Percentiles rank a stretch among this genome's conserved stretches.
Conservation (phyloP, 495 filamentous ascomycete genomes). For the Penicillium egyptiacum region DNA sequence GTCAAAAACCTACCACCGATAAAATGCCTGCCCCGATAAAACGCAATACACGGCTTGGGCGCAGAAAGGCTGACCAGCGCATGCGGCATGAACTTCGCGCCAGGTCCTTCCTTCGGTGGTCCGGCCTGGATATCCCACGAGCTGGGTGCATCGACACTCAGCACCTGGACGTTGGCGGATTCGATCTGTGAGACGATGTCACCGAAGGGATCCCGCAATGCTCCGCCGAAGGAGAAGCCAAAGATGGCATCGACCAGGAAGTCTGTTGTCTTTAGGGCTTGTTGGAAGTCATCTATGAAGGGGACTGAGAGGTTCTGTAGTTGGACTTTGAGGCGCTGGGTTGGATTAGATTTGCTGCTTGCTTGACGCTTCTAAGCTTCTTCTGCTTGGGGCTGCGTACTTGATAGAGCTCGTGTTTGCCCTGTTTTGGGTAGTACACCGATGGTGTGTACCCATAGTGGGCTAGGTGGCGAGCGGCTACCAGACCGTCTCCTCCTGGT, state of each 20-base stretch:
- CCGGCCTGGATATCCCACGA: constrained; percentile 91
- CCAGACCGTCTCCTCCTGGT: constrained; percentile 86
- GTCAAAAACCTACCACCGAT: constrained; percentile 87
- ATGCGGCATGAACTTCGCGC: constrained; percentile 73
- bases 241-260: constrained; percentile 94
- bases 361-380: not conserved
- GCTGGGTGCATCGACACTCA: constrained; percentile 87
- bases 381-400: constrained; percentile 35
- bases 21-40: constrained; percentile 83
- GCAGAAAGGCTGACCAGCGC: constrained; percentile 87
- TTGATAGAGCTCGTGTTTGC: constrained; percentile 86
- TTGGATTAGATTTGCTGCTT: not conserved
- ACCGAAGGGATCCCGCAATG: constrained; percentile 86
- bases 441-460: constrained; percentile 91
- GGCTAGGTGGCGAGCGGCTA: constrained; percentile 89
- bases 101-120: constrained; percentile 75
- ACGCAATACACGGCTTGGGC: constrained; percentile 87
- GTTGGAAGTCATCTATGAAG: constrained; percentile 77
- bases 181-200: constrained; percentile 75
- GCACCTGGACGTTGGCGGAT: constrained; percentile 69
- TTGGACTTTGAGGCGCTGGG: constrained; percentile 76
- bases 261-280: constrained; percentile 63
- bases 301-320: constrained; percentile 78
- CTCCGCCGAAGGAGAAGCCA: constrained; percentile 92
- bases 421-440: constrained; percentile 89